Evolutionary conservation across 345 rosid genomes (phyloP).

Genomic region (Zanthoxylum bungeanum): DNA sequence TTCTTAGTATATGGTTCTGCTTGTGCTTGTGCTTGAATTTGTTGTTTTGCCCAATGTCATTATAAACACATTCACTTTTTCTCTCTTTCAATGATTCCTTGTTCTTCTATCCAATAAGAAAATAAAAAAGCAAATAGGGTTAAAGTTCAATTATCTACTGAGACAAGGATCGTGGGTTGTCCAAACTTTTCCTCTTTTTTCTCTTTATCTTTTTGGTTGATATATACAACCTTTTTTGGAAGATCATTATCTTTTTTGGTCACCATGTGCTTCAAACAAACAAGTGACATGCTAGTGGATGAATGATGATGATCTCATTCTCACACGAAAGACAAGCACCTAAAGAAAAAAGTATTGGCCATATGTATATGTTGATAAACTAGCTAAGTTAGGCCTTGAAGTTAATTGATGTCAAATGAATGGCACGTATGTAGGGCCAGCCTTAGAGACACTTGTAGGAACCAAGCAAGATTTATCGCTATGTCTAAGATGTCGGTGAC

Average conservation of each 20-base stretch:
- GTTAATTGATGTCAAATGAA: no score
- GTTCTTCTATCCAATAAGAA: slow-evolving; percentile 7
- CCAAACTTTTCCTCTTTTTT: slow-evolving; percentile 17
- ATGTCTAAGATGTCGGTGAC: no score
- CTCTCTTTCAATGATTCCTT: background rate
- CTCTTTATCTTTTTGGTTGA: slow-evolving; percentile 35
- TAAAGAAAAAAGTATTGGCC: slow-evolving; percentile 8
- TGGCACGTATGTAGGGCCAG: no score
- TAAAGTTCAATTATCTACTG: slow-evolving; percentile 18
- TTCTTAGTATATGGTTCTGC: background rate
- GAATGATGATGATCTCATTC: slow-evolving; percentile 3
- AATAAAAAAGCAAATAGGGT: slow-evolving; percentile 1
- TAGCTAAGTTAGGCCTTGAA: no score
- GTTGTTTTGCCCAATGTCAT: background rate
- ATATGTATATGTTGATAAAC: no score
- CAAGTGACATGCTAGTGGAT: slow-evolving; percentile 32
- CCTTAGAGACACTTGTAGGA: no score
- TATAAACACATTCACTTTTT: background rate
- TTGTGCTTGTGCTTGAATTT: slow-evolving; percentile 5
- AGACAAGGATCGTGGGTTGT: slow-evolving; percentile 56
- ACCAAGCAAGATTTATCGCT: no score
- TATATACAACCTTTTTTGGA: slow-evolving; percentile 29
- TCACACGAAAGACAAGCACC: slow-evolving; percentile 38
- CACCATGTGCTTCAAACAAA: slow-evolving; percentile 42
- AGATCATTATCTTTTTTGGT: slow-evolving; percentile 32